A percentile compares a stretch with the other conserved stretches of the same genome.
These are phyloP conservation scores for Achaetomium macrosporum DNA, from an alignment of 2,329 filamentous ascomycete genomes.

Conservation along the genomic window DNA sequence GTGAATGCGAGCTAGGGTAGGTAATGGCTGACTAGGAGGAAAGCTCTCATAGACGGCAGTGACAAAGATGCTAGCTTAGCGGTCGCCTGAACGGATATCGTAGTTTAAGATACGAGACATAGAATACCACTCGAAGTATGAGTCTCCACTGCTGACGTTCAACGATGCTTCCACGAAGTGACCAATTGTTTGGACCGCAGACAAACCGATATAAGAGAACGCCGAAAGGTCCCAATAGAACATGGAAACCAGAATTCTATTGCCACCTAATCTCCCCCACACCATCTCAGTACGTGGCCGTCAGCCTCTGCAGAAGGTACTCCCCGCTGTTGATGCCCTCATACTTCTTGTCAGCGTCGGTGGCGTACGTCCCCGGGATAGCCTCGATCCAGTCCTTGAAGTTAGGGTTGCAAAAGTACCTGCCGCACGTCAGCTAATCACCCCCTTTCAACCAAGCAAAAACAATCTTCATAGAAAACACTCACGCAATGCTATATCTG, in stretches of 20 bases:
- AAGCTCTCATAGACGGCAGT: no score
- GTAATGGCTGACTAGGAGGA: no score
- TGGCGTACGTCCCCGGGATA: conserved; percentile 67
- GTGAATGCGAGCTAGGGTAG: no score
- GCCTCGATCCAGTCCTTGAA: conserved; percentile 70
- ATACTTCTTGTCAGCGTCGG: conserved; percentile 69
- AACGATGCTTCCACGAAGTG: no score
- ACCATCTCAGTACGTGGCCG: conserved; percentile 59
- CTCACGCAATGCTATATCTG: conserved; percentile 77
- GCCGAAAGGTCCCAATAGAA: no score
- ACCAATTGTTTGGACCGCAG: no score
- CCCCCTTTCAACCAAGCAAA: neutral
- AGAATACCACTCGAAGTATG: no score
- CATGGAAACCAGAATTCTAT: neutral
- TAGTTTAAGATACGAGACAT: no score
- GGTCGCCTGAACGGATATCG: no score
- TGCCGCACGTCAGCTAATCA: conserved; percentile 22
- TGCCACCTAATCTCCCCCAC: neutral
- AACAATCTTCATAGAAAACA: conserved; percentile 15
- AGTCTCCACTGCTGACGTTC: no score
- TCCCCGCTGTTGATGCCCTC: conserved; percentile 69
- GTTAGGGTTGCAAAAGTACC: conserved; percentile 87
- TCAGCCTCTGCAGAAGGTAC: conserved; percentile 72
- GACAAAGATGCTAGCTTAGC: no score
- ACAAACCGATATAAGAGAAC: no score